A percentile compares a stretch with the other conserved stretches of the same genome.
Conservation (phyloP, 352 stramenopile species). For the Globisporangium spiculum region DNA sequence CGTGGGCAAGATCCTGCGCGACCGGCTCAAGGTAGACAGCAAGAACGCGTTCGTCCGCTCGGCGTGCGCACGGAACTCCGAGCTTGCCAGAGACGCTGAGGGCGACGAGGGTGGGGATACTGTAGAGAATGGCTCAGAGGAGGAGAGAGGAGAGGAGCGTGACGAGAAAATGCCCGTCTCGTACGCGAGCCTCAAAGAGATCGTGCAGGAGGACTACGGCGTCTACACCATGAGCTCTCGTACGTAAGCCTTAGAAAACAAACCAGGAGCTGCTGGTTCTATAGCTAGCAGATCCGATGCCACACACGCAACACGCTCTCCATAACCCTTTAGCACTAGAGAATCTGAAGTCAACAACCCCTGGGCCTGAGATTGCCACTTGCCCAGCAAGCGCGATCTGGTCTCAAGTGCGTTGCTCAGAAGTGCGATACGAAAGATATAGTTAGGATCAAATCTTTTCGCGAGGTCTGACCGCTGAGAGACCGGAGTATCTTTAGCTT, state of each 20-base stretch:
- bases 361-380: too few species aligned
- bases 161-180: slow-evolving; percentile 1
- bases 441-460: neutral
- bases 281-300: too few species aligned
- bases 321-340: too few species aligned
- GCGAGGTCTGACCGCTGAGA: neutral
- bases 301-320: too few species aligned
- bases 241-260: neutral
- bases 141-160: neutral
- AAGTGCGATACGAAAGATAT: neutral
- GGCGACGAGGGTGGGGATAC: neutral
- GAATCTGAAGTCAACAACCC: too few species aligned
- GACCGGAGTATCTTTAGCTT: neutral
- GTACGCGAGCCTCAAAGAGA: slow-evolving; percentile 49
- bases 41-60: slow-evolving; percentile 41
- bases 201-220: slow-evolving; percentile 52
- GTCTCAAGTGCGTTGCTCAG: neutral
- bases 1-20: slow-evolving; percentile 55
- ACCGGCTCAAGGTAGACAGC: slow-evolving; percentile 47
- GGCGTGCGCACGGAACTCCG: slow-evolving; percentile 18
- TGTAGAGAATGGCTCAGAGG: neutral
- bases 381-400: too few species aligned
- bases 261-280: too few species aligned
- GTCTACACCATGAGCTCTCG: slow-evolving; percentile 28
- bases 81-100: slow-evolving; percentile 1